Evolutionary conservation across 768 basidiomycete species (phyloP), one percentile per base, ranked within the genome.

Genomic region (Lactarius indigo): DNA sequence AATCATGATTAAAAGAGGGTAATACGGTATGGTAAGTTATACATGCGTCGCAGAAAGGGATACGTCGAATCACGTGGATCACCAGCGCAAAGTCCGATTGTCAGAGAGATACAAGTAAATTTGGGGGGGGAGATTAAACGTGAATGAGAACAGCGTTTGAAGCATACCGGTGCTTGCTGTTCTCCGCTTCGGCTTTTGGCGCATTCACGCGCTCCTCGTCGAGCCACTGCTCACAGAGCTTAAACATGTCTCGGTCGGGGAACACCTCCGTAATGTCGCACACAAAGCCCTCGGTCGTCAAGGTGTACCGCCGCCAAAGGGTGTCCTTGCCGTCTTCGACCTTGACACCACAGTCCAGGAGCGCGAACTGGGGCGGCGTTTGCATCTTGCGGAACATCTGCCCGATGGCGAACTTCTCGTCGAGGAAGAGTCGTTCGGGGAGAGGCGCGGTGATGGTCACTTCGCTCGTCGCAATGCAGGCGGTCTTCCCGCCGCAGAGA

Each of bases 381-480:
- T 39, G 13, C 37, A 39, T 39, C 37, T 39, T 15, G 37, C 37
- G 37, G 15, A 39, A 39, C 37, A 39, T 39, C 37, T 39, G 37
- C 37, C 37, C 37, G 15, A 39, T 39, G 15, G 37, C 37, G 37
- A 39, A 39, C 37, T 39, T 39, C 37, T 39, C 37, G 37, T 39
- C 37, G 13, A 39, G 37, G 37, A 39, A 39, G 57, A 88, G 82
- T 60, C 79, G 80, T n/a, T 87, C 89, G 68, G 81, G 80, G 30
- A 79, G 75, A 0, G 85, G 80, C 1, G 83, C 84, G 1, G 84
- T 83, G 68, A 90, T 83, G 60, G 81, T 83, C 42, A 90, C 87
- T 1, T 80, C 83, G 59, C 87, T 89, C 1, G 87, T 89, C 3
- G 88, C 88, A 26, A 84, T 77, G 74, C 88, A 90, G 50, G 86